Evolutionary conservation across 106 monocot species (phyloP).

Genomic region (Agapanthus africanus): DNA sequence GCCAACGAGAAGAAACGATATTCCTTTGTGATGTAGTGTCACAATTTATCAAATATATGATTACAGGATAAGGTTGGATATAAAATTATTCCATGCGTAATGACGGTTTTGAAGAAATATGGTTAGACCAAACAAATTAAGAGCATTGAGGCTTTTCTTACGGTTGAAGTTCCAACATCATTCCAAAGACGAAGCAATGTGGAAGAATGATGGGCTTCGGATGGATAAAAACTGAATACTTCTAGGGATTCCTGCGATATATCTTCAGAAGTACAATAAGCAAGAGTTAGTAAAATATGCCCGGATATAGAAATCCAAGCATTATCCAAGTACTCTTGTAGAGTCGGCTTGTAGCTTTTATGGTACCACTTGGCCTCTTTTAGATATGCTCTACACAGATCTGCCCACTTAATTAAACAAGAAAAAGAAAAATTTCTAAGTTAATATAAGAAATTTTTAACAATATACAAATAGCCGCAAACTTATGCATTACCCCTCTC

Average conservation of each 20-base stretch:
- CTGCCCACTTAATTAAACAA: constrained; percentile 17
- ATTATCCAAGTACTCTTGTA: constrained; percentile 24
- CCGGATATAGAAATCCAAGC: too few relatives aligned
- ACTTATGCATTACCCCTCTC: background rate
- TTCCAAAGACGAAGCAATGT: constrained; percentile 16
- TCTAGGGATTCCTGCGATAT: constrained; percentile 7
- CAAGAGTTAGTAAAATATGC: background rate
- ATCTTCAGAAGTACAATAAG: background rate
- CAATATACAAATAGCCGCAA: too few relatives aligned
- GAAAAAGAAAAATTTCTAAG: background rate
- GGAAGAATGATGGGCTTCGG: background rate
- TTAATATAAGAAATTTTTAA: too few relatives aligned
- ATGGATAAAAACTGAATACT: background rate
- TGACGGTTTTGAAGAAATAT: too few relatives aligned
- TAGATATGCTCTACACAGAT: constrained; percentile 18
- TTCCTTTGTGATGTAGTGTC: too few relatives aligned
- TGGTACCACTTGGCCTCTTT: constrained; percentile 28
- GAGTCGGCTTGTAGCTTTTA: constrained; percentile 5
- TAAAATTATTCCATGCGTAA: too few relatives aligned
- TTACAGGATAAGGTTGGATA: too few relatives aligned
- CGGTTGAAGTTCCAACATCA: constrained; percentile 26
- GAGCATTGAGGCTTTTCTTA: too few relatives aligned
- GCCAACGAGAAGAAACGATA: too few relatives aligned
- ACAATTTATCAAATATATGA: too few relatives aligned
- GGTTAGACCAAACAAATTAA: too few relatives aligned